Evolutionary conservation across 306 rosid genomes (phyloP).

Genomic region (Castanopsis chinensis): DNA sequence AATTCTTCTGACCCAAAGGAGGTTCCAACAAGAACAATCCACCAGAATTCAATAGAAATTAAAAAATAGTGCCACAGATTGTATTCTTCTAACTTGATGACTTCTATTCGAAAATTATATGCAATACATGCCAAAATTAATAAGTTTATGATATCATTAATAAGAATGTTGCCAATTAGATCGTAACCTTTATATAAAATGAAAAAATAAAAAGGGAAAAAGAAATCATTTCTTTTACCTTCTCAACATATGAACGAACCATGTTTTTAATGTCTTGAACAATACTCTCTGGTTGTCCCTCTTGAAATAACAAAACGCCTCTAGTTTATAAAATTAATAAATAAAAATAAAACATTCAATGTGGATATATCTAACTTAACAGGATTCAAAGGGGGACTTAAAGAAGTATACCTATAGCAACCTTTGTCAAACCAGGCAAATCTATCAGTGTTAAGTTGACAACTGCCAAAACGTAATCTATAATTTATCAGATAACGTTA

Average conservation of each 20-base stretch:
- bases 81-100: neutral
- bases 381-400: neutral
- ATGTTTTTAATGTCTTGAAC: slow-evolving; percentile 72
- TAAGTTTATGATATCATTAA: neutral
- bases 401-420: slow-evolving; percentile 54
- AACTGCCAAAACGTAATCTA: slow-evolving; percentile 39
- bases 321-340: slow-evolving; percentile 7
- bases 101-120: neutral
- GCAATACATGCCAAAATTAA: neutral
- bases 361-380: neutral
- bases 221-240: slow-evolving; percentile 36
- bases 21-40: neutral
- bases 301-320: slow-evolving; percentile 36
- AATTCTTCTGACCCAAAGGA: too few relatives aligned
- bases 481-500: slow-evolving; percentile 15
- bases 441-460: slow-evolving; percentile 61
- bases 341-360: neutral
- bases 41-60: neutral
- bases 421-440: slow-evolving; percentile 65
- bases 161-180: neutral
- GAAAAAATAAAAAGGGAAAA: neutral
- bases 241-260: slow-evolving; percentile 65
- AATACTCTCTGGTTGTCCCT: slow-evolving; percentile 70
- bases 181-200: neutral
- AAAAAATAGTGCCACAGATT: neutral